Base-by-base conservation (phyloP, 345 rosid species). In the Arabidopsis arenosa region DNA sequence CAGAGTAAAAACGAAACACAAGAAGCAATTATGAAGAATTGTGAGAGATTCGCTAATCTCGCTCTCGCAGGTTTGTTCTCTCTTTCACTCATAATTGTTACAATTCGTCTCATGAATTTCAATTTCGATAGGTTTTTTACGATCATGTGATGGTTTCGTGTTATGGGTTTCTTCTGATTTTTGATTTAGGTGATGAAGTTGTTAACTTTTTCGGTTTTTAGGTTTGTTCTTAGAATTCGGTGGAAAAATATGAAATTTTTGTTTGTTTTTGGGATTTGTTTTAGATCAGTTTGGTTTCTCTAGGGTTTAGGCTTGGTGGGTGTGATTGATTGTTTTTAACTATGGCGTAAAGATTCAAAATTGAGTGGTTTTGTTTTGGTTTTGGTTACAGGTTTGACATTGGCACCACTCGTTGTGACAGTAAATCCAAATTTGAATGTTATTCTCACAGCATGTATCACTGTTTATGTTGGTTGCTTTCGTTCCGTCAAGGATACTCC, bases 401-500 rank as follows among this genome's bases (percentile, higher is more conserved):
- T 96, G 83, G 98, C 98, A 54, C 99, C 99, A 26, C 98, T 96
- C 11, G 77, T 91, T 65, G 85, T 93, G 80, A 89, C 83, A 72
- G 99, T 96, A 51, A 83, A 96, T 56, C 95, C 99, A 28, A 96
- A 96, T 70, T 71, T 96, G 79, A 96, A 96, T 82, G 97, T 92
- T 60, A 80, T 90, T 55, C 85, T 92, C 77, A 92, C 97, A 28
- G 99, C 99, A 60, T 87, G 93, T 74, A 91, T 96, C 23, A 54
- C 99, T 2, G 99, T 96, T 72, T 93, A 83, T 68, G 99, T 93
- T 33, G 99, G 99, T 54, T 93, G 99, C 83, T 91, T 90, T 70
- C 92, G 99, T 70, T 96, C 99, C 43, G 99, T 96, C 69, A 96
- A 96, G 85, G 90, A 97, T 59, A 81, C 97, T 35, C 99, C 98